phyloP scores from a whole-genome alignment of 176 grass and related monocot species.

The Coix lacrymajobi region DNA sequence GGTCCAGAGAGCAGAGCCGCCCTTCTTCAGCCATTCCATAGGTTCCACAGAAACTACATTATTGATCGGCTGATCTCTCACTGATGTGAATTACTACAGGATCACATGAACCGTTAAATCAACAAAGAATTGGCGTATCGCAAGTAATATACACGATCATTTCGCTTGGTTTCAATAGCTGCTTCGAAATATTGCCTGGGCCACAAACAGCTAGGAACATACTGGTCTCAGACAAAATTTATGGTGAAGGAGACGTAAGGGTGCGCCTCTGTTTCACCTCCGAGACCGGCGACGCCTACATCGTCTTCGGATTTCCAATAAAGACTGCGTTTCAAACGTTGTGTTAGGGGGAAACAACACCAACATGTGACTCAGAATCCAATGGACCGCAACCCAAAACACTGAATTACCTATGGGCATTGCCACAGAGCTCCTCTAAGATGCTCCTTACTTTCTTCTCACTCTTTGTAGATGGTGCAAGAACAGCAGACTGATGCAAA shows the following conservation, averaged over 20 bases:
- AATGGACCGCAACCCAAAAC: not conserved
- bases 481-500: slow-evolving; percentile 63
- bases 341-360: not conserved
- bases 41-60: slow-evolving; percentile 33
- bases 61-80: slow-evolving; percentile 33
- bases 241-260: slow-evolving; percentile 98
- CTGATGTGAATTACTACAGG: slow-evolving; percentile 26
- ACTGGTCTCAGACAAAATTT: slow-evolving; percentile 61
- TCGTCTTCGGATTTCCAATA: slow-evolving; percentile 96
- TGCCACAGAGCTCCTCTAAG: slow-evolving; percentile 62
- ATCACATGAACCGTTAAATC: slow-evolving; percentile 15
- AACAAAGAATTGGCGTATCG: slow-evolving; percentile 29
- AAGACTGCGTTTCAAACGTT: slow-evolving; percentile 38
- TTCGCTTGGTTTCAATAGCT: slow-evolving; percentile 2
- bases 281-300: slow-evolving; percentile 52
- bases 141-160: slow-evolving; percentile 48
- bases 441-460: slow-evolving; percentile 97
- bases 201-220: not conserved
- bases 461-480: slow-evolving; percentile 66
- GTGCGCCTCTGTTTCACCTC: slow-evolving; percentile 66
- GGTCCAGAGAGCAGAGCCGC: not conserved
- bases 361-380: not conserved
- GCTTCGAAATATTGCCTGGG: not conserved
- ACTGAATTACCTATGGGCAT: slow-evolving; percentile 64
- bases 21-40: not conserved